Evolutionary conservation across 2,329 filamentous ascomycete species (phyloP), one percentile per base, ranked within the genome.

Genomic region (Pseudocercospora vitis): DNA sequence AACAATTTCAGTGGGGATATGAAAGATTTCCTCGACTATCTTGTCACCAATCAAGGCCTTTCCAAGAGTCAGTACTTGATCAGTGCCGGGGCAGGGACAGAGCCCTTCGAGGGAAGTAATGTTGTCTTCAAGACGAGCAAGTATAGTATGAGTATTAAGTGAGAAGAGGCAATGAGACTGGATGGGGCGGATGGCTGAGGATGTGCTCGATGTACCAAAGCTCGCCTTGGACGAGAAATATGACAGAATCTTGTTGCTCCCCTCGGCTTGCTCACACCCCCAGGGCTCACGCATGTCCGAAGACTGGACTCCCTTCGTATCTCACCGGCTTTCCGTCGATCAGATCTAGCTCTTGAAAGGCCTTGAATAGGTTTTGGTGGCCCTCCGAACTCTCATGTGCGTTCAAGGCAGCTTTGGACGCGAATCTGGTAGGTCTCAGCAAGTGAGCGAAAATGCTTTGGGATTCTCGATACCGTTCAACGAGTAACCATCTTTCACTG

Each of bases 1-100:
- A 75, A 71, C 18, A 75, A 60, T 68, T 87, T 83, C 70, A 74
- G 71, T 33, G 82, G 77, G 24, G 81, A 87, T 65, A 63, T 86
- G 58, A 75, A 74, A 60, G 70, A 74, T 5, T 87, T 87, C 70
- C 71, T 83, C 58, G 74, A 71, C 6, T 85, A 85, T 66, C 71
- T 87, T 19, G 73, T 72, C 19, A 56, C 61, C 23, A 76, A 71
- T 62, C 72, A 84, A 60, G 75, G 76, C 1, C 70, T 81, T 42
- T 29, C 48, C 4, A 65, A 68, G 40, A 75, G 63, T 60, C 78
- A 84, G 72, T 81, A 80, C 59, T 63, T 86, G 54, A 73, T 76
- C 57, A 76, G 74, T 51, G 53, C 59, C 12, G 62, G 58, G 5
- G 63, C 63, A 18, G 63, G 63, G 21, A 63, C 63, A 11, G 63